phyloP scores from a whole-genome alignment of 306 rosid species.

The Amphicarpaea edgeworthii region DNA sequence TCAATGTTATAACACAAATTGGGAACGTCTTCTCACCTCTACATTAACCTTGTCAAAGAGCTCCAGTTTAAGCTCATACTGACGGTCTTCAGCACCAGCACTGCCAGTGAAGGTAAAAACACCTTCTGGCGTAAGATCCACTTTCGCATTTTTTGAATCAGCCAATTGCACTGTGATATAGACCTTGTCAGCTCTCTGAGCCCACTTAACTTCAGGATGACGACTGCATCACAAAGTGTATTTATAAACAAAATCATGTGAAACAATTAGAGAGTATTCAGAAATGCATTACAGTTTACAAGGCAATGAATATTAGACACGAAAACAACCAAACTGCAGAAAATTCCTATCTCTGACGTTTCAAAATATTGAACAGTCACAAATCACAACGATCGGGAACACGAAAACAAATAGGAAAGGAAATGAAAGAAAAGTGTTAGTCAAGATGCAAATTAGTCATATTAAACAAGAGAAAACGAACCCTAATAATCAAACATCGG shows the following conservation, averaged over 20 bases:
- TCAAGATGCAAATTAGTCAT: not conserved
- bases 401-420: not conserved
- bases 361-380: not conserved
- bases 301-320: not conserved
- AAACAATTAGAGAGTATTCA: not conserved
- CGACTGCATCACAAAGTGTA: constrained; percentile 61
- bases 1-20: not conserved
- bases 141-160: constrained; percentile 83
- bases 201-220: constrained; percentile 99
- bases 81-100: constrained; percentile 74
- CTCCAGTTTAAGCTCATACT: constrained; percentile 79
- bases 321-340: not conserved
- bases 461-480: not conserved
- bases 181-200: constrained; percentile 92
- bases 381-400: not conserved
- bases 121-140: constrained; percentile 90
- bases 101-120: constrained; percentile 72
- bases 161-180: constrained; percentile 82
- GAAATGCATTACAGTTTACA: constrained; percentile 16
- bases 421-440: not conserved
- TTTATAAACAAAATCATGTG: not conserved
- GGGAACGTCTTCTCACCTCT: constrained; percentile 59
- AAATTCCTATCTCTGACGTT: not conserved
- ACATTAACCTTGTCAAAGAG: constrained; percentile 92
- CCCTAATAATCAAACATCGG: not conserved